Evolutionary conservation across 306 rosid genomes (phyloP).

Genomic region (Hippophae gyantsensis): DNA sequence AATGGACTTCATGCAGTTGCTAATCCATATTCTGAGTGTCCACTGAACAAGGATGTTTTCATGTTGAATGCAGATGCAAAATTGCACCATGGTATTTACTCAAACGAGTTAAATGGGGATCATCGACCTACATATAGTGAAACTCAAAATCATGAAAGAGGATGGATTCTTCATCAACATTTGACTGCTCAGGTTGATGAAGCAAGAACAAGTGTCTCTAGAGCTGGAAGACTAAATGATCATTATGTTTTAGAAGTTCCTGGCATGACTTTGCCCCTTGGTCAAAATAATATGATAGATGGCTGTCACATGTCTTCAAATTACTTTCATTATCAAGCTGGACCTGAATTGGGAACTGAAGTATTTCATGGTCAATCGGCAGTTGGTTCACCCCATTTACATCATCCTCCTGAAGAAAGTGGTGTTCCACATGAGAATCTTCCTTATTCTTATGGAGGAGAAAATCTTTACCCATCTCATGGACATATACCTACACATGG

Average conservation of each 20-base stretch:
- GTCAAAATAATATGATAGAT: constrained; percentile 45
- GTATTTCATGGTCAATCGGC: constrained; percentile 50
- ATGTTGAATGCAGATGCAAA: constrained; percentile 55
- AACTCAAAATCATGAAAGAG: constrained; percentile 56
- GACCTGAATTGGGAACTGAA: constrained; percentile 57
- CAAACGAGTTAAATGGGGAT: constrained; percentile 49
- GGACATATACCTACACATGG: constrained; percentile 50
- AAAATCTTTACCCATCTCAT: constrained; percentile 44
- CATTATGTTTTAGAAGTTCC: constrained; percentile 58
- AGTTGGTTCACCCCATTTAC: constrained; percentile 41
- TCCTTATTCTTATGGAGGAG: constrained; percentile 56
- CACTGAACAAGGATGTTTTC: constrained; percentile 45
- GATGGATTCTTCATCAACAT: constrained; percentile 55
- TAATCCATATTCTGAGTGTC: constrained; percentile 53
- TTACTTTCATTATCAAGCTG: constrained; percentile 45
- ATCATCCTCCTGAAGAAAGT: constrained; percentile 46
- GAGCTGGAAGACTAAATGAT: constrained; percentile 51
- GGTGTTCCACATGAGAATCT: constrained; percentile 48
- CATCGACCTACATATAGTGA: constrained; percentile 46
- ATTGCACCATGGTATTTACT: constrained; percentile 51
- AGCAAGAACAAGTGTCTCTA: constrained; percentile 39
- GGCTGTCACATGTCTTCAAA: constrained; percentile 39
- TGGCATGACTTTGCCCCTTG: constrained; percentile 42
- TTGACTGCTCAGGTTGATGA: constrained; percentile 51
- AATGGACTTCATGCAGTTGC: constrained; percentile 50